Evolutionary conservation across 2,329 filamentous ascomycete genomes (phyloP), one percentile per base, ranked within the genome.

Genomic region (Neopestalotiopsis rosae): DNA sequence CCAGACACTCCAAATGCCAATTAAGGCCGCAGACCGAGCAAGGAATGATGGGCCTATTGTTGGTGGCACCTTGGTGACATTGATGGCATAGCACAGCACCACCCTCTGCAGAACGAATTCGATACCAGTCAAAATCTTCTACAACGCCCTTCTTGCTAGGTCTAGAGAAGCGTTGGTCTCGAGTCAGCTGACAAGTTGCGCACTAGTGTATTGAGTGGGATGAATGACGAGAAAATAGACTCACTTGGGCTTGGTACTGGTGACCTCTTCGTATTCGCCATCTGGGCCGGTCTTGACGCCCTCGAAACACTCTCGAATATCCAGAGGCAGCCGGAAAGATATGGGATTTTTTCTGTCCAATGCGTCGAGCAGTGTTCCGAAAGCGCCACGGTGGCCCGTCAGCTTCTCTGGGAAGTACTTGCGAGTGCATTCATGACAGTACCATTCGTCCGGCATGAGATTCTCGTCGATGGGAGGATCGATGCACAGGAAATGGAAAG

Each of bases 1-100:
- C 91, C 17, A 97, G 84, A 81, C 96, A 99, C 80, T 98, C 95
- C 65, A 97, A 85, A 82, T 99, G 96, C 92, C 95, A 99, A 76
- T 91, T 88, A 42, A 94, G 87, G 13, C 89, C 86, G 81, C 95
- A 99, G 75, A 77, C 73, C 1, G 94, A 94, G 83, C 95, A 99
- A 61, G 92, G 90, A 73, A 98, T 92, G 74, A 98, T 94, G 73
- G 91, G 89, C 32, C 92, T 89, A 74, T 87, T 87, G 71, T 83
- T 80, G 24, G 88, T 83, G 61, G 91, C 88, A 34, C 91, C 87
- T 75, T 87, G 86, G 72, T 92, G 88, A 81, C 95, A 98, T 59
- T 84, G 83, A 77, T 92, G 90, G 82, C 95, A 98, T 64, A 97
- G 83, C 61, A 97, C 91, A 4, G 90, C 82, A 68, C 92, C 91